Evolutionary conservation across 495 filamentous ascomycete species (phyloP), one percentile per base, ranked within the genome.

Genomic region (Cercophora samala): DNA sequence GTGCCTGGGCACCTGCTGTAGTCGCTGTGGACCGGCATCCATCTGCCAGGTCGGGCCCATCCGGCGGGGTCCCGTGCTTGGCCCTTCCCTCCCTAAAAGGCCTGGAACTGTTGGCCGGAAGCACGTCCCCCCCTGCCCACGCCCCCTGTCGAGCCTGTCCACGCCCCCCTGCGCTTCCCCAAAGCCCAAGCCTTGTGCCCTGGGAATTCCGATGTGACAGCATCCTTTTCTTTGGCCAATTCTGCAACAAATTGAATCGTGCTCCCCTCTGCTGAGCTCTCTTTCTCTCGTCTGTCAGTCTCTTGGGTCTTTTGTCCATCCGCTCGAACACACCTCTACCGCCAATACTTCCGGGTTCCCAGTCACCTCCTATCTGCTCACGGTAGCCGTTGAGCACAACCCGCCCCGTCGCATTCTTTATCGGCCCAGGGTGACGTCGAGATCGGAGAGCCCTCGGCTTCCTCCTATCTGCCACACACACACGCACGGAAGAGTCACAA

Each of bases 161-260:
- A n/a, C n/a, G n/a, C n/a, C n/a, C n/a, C n/a, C 68, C 64, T 56
- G 52, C 58, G 53, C 59, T 54, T 65, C 32, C 42, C 61, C 66
- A 64, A 66, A 19, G 56, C 58, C 53, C 66, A 46, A 46, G 37
- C 37, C 26, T 29, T 29, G 26, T 69, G 59, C 65, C 71, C 73
- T 73, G 73, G 68, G 66, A 73, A 62, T 71, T 68, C 69, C 69
- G 71, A 73, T 67, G 69, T 61, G 56, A 68, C 59, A 65, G 69
- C 54, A 56, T 56, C 53, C 53, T 21, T 56, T 18, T 56, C 22
- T 56, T 23, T 56, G n/a, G 53, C 0, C 46, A 52, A 22, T 19
- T 46, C 21, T 22, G 17, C 32, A 42, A 18, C 60, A 62, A 51
- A 62, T 64, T 25, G 32, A 63, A 25, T 58, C 22, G 63, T 62